phyloP scores from a whole-genome alignment of 2,329 filamentous ascomycete species.

The Dactylella cylindrospora region DNA sequence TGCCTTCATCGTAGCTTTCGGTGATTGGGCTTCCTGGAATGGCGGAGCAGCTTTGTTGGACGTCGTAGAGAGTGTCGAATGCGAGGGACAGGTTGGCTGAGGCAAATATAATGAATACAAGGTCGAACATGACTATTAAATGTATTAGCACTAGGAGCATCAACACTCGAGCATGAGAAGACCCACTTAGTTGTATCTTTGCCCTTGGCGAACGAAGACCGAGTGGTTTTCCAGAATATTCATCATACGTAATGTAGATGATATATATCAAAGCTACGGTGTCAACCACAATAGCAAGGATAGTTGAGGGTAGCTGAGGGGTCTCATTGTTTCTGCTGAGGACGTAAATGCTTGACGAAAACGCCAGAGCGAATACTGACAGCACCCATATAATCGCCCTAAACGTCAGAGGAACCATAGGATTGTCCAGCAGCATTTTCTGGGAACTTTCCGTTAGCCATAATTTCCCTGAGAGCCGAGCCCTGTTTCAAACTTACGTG shows the following conservation, averaged over 20 bases:
- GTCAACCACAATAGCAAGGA: conserved; percentile 88
- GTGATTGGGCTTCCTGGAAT: conserved; percentile 51
- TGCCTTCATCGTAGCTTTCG: conserved; percentile 47
- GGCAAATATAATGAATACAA: conserved; percentile 97
- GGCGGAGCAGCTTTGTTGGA: conserved; percentile 62
- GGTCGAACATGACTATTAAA: conserved; percentile 71
- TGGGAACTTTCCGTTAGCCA: conserved; percentile 36
- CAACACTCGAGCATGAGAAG: background rate
- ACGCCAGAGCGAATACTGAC: conserved; percentile 75
- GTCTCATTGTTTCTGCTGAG: conserved; percentile 57
- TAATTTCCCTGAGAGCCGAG: background rate
- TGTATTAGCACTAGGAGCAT: background rate
- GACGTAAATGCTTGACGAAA: conserved; percentile 73
- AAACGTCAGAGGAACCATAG: conserved; percentile 81
- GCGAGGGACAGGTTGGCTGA: conserved; percentile 88
- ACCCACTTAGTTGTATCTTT: conserved; percentile 70
- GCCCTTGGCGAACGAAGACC: conserved; percentile 79
- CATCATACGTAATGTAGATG: conserved; percentile 90
- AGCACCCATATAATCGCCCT: conserved; percentile 80
- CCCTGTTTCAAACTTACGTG: conserved; percentile 55
- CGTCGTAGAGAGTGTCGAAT: conserved; percentile 74
- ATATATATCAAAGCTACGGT: conserved; percentile 86
- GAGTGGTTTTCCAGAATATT: conserved; percentile 91
- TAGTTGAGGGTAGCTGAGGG: conserved; percentile 71
- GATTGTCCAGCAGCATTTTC: conserved; percentile 72